Evolutionary conservation across 2,329 filamentous ascomycete species (phyloP).

Genomic region (Metarhizium robertsii): DNA sequence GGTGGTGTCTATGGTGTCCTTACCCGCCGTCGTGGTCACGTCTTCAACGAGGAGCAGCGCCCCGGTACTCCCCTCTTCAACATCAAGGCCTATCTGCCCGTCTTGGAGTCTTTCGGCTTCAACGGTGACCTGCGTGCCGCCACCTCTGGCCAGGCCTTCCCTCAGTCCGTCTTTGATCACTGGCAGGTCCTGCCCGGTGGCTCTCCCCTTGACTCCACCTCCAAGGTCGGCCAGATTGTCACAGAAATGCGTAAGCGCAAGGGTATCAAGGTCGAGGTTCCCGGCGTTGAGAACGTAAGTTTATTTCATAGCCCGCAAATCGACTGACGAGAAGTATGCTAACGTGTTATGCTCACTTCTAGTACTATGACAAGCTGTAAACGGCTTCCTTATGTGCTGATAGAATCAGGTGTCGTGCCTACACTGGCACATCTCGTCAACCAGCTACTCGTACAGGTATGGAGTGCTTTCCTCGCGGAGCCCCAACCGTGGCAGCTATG

Average conservation of each 20-base stretch:
- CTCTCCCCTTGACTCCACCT: constrained; percentile 73
- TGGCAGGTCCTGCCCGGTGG: constrained; percentile 96
- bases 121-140: constrained; percentile 89
- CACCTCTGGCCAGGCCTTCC: constrained; percentile 97
- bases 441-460: constrained; percentile 25
- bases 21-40: constrained; percentile 95
- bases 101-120: constrained; percentile 99
- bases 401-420: constrained; percentile 36
- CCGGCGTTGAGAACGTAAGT: constrained; percentile 92
- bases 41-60: constrained; percentile 97
- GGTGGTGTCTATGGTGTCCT: constrained; percentile 99
- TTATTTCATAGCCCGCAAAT: neutral
- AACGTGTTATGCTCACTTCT: constrained; percentile 13
- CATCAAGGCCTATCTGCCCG: constrained; percentile 94
- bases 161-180: constrained; percentile 97
- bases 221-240: constrained; percentile 77
- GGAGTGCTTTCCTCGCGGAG: constrained; percentile 16
- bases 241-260: constrained; percentile 95
- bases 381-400: constrained; percentile 33
- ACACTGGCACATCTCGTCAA: constrained; percentile 31
- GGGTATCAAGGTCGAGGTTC: constrained; percentile 96
- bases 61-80: constrained; percentile 98
- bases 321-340: constrained; percentile 5
- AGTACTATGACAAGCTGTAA: constrained; percentile 99
- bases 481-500: constrained; percentile 11